These are phyloP conservation scores for Jaltomata sinuosa DNA, from an alignment of 257 asterid species.

Conservation along the genomic window DNA sequence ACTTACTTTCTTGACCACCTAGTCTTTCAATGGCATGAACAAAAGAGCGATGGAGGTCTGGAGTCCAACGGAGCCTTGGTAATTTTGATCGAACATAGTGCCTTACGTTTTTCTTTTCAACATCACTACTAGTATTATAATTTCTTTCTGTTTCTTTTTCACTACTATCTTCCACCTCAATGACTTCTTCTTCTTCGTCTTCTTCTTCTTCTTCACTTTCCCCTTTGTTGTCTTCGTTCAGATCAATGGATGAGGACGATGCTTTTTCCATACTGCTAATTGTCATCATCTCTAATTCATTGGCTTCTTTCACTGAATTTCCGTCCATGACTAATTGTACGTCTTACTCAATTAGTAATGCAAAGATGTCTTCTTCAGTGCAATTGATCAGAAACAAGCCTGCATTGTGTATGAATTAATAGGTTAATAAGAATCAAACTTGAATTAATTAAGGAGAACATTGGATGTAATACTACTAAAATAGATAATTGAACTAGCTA, in stretches of 20 bases:
- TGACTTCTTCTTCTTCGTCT: slow-evolving; percentile 17
- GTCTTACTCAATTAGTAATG: background rate
- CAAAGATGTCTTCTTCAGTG: background rate
- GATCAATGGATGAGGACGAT: slow-evolving; percentile 40
- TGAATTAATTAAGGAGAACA: background rate
- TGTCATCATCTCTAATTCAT: background rate
- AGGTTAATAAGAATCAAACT: background rate
- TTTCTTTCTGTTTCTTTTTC: slow-evolving; percentile 18
- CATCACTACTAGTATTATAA: slow-evolving; percentile 19
- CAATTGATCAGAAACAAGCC: background rate
- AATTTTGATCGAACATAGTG: slow-evolving; percentile 68
- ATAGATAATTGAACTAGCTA: background rate
- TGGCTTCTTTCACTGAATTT: background rate
- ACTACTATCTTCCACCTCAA: slow-evolving; percentile 18
- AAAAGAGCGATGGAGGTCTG: slow-evolving; percentile 78
- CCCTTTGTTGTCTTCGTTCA: slow-evolving; percentile 41
- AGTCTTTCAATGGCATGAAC: slow-evolving; percentile 79
- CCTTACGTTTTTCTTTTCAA: slow-evolving; percentile 38
- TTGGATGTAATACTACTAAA: background rate
- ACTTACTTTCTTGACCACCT: slow-evolving; percentile 96
- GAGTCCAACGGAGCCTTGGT: slow-evolving; percentile 96
- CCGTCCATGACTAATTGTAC: slow-evolving; percentile 20
- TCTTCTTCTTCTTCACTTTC: slow-evolving; percentile 6
- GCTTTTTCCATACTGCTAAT: slow-evolving; percentile 7
- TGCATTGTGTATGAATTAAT: background rate